These are phyloP conservation scores for Colletotrichum navitas DNA, from an alignment of 2,329 filamentous ascomycete genomes.

Conservation along the genomic window DNA sequence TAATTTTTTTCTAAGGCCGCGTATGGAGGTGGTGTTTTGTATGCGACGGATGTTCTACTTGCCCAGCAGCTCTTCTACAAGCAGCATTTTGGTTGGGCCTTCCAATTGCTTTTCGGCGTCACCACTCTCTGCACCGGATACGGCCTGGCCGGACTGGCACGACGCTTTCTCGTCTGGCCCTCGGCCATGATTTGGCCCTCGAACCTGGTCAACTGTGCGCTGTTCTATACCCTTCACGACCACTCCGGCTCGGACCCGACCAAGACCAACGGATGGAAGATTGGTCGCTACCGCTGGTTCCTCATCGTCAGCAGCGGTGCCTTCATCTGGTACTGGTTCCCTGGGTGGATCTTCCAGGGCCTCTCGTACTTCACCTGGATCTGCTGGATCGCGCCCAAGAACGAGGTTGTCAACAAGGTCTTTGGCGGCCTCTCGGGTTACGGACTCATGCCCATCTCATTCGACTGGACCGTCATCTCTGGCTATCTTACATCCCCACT, in stretches of 20 bases:
- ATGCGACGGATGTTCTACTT: constrained; percentile 57
- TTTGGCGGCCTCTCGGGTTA: constrained; percentile 73
- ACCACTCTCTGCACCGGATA: constrained; percentile 74
- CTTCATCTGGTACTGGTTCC: constrained; percentile 73
- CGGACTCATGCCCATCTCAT: constrained; percentile 72
- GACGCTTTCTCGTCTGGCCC: constrained; percentile 71
- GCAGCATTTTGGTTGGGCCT: constrained; percentile 67
- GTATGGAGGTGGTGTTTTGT: constrained; percentile 68
- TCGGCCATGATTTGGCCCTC: constrained; percentile 76
- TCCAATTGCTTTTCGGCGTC: constrained; percentile 70
- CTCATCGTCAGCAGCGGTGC: constrained; percentile 62
- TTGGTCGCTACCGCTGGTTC: constrained; percentile 70
- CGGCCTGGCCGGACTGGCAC: constrained; percentile 70
- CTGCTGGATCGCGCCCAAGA: constrained; percentile 73
- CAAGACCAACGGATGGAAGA: constrained; percentile 68
- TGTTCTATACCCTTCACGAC: constrained; percentile 76
- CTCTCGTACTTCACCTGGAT: constrained; percentile 72
- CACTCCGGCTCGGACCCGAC: constrained; percentile 64
- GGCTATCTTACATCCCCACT: constrained; percentile 69
- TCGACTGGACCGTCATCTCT: constrained; percentile 74
- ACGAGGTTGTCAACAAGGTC: constrained; percentile 72
- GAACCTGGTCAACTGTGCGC: constrained; percentile 69
- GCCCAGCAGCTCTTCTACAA: constrained; percentile 62
- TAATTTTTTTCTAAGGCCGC: constrained; percentile 60
- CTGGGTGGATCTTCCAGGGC: constrained; percentile 72